Base-by-base conservation (phyloP, 2,329 filamentous ascomycete genomes). In the Metarhizium humberi region DNA sequence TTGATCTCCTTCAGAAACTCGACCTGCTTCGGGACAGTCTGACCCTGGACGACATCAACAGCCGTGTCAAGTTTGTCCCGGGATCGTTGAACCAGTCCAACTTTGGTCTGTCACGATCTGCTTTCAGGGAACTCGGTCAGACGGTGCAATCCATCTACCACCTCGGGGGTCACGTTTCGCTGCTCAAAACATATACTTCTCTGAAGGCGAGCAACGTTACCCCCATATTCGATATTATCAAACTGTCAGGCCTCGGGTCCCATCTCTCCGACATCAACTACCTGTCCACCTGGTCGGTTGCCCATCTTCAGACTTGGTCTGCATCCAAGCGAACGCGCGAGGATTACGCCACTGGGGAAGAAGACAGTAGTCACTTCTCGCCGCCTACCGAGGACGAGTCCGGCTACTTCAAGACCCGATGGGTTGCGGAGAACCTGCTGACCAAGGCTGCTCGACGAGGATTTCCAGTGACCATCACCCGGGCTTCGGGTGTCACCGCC, bases 361-460 rank as follows among this genome's bases (percentile, higher is more conserved):
- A 62, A 54, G 56, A 58, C 45, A 61, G 58, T 54, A 46, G 55
- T 11, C 61, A 64, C 51, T 65, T 64, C 50, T 51, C 55, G 20
- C 62, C 63, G 10, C 62, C 63, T 1, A 55, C 62, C 4, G 59
- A 61, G 13, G 60, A 64, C 46, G 61, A 64, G 34, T 58, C 57
- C 13, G 63, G 62, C 16, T 65, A 64, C 58, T 65, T 65, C 58
- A 64, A 64, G 58, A 62, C 61, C 11, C 60, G 62, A 16, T 64
- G 63, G 63, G 63, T 63, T 13, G 59, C 62, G 3, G 63, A 65
- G 61, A 62, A 55, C 43, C 49, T 65, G 13, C 58, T 65, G 14
- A 52, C 51, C 50, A 58, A 63, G 56, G 63, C 63, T 29, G 61
- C 62, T 8, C 56, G 57, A 36, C 57, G 63, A 6, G 62, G 63